phyloP scores from a whole-genome alignment of 208 protist species.

The Trichomonas gallinae region DNA sequence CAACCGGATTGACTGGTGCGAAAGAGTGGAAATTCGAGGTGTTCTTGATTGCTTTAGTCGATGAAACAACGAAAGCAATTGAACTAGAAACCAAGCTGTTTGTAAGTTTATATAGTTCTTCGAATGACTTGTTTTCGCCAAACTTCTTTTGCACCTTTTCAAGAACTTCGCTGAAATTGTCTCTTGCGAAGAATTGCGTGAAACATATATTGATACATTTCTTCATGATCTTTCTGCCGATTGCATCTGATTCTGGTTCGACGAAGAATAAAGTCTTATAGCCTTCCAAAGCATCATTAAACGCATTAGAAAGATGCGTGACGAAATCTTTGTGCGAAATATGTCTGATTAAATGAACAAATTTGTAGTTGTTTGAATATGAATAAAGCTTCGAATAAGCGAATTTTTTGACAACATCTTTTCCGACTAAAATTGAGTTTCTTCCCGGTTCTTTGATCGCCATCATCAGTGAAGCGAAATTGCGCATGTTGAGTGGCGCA shows the following conservation, averaged over 20 bases:
- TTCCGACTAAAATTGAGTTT: neutral
- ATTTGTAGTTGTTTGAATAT: neutral
- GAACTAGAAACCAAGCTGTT: neutral
- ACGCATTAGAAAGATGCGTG: neutral
- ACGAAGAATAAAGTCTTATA: neutral
- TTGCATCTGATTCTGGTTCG: neutral
- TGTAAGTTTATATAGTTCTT: neutral
- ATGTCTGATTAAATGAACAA: neutral
- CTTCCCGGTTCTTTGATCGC: neutral
- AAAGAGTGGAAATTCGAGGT: neutral
- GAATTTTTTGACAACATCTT: neutral
- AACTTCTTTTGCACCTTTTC: neutral
- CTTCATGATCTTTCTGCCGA: neutral
- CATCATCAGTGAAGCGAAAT: neutral
- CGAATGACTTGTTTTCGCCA: neutral
- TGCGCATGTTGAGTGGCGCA: neutral
- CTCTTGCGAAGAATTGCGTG: neutral
- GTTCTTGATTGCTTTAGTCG: neutral
- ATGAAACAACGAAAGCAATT: neutral
- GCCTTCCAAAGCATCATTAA: neutral
- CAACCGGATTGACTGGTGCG: neutral
- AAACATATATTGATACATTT: neutral
- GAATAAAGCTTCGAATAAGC: neutral
- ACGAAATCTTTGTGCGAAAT: neutral
- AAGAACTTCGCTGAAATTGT: neutral